Conservation (phyloP, 257 asterid genomes). For the Solanum ahanhuiri region DNA sequence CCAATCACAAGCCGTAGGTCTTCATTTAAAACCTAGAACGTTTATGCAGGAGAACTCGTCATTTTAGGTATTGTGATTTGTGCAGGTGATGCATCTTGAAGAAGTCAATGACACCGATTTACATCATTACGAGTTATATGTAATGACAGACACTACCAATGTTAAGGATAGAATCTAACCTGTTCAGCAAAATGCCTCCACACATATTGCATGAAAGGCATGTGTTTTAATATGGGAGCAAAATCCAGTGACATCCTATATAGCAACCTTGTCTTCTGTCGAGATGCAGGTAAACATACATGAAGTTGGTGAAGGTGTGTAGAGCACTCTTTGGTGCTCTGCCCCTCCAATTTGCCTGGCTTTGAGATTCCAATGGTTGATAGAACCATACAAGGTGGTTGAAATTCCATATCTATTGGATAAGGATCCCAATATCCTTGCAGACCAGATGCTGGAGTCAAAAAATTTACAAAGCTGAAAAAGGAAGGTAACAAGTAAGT, state of each 20-base stretch:
- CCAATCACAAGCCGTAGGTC: constrained; percentile 77
- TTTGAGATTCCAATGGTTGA: constrained; percentile 92
- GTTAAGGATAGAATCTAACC: constrained; percentile 27
- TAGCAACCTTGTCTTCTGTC: constrained; percentile 72
- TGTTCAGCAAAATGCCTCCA: constrained; percentile 93
- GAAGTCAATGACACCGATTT: background rate
- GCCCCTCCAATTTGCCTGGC: constrained; percentile 85
- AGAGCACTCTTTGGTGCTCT: constrained; percentile 58
- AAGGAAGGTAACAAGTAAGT: background rate
- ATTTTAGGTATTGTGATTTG: background rate
- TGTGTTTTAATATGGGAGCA: constrained; percentile 72
- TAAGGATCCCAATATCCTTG: constrained; percentile 99
- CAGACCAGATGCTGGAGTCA: constrained; percentile 71
- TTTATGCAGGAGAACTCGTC: background rate
- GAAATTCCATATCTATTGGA: constrained; percentile 94
- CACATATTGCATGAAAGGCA: constrained; percentile 70
- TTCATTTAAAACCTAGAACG: constrained; percentile 61
- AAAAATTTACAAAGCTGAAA: constrained; percentile 84
- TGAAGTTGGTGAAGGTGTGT: constrained; percentile 98
- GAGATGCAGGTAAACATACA: constrained; percentile 82
- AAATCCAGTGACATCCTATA: constrained; percentile 98
- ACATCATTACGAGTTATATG: background rate
- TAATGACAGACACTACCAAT: background rate
- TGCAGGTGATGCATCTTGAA: background rate
- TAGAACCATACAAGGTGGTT: constrained; percentile 87